phyloP scores from a whole-genome alignment of 257 asterid species.

The Nicotiana paniculata region DNA sequence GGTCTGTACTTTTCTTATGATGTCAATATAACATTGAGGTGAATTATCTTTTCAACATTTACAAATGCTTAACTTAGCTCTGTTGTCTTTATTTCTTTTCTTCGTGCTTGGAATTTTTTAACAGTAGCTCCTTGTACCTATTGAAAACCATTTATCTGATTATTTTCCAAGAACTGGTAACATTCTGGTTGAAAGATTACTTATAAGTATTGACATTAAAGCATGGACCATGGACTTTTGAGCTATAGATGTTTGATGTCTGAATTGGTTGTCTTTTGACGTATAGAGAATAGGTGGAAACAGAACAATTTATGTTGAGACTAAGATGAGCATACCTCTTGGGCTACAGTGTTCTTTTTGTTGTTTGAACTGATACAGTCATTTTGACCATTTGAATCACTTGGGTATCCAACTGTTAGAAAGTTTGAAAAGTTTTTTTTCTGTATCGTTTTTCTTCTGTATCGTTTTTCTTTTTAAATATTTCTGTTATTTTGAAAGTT shows the following conservation, averaged over 20 bases:
- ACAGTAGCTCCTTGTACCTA: neutral
- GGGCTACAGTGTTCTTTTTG: no score
- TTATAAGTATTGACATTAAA: neutral
- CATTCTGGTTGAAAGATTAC: neutral
- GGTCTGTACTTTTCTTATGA: constrained; percentile 89
- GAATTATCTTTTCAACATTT: constrained; percentile 9
- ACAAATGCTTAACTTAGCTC: neutral
- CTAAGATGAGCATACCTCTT: neutral
- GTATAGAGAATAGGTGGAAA: neutral
- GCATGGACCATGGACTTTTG: constrained; percentile 1
- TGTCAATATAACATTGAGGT: constrained; percentile 92
- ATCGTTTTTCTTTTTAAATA: neutral
- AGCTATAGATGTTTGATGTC: neutral
- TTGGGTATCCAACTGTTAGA: neutral
- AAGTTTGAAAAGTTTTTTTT: neutral
- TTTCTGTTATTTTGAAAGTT: neutral
- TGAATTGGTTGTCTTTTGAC: neutral
- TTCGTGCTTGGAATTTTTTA: neutral
- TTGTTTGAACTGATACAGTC: no score
- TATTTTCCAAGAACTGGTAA: neutral
- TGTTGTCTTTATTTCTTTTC: neutral
- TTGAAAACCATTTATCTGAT: neutral
- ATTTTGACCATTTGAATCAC: neutral
- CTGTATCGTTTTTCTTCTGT: neutral
- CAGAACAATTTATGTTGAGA: neutral